Percentiles rank a stretch among this genome's conserved stretches.
phyloP scores from a whole-genome alignment of 495 filamentous ascomycete genomes.

The Amniculicola lignicola region DNA sequence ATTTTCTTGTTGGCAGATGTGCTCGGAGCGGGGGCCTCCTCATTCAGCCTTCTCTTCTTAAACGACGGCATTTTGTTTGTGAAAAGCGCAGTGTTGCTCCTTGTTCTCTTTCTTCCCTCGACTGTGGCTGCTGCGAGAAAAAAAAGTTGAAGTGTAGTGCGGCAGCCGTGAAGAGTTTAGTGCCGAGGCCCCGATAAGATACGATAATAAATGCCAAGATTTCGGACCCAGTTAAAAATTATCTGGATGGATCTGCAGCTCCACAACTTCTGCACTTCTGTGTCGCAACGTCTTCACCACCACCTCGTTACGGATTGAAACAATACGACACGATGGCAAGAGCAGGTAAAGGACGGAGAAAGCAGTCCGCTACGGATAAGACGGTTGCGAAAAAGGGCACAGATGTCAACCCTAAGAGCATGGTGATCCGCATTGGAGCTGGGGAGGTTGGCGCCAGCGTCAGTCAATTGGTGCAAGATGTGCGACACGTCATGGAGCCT shows the following conservation, averaged over 20 bases:
- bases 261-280: background rate
- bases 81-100: too few species aligned
- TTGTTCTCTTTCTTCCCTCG: too few species aligned
- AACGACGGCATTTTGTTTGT: conserved; percentile 7
- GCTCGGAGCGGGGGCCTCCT: background rate
- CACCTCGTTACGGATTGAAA: background rate
- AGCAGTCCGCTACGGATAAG: conserved; percentile 28
- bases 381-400: conserved; percentile 5
- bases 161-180: conserved; percentile 5
- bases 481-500: conserved; percentile 91
- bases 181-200: conserved; percentile 21
- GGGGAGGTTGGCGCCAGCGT: conserved; percentile 89
- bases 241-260: conserved; percentile 2
- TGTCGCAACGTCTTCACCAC: background rate
- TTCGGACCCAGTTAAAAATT: conserved; percentile 16
- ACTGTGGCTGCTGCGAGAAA: too few species aligned
- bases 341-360: conserved; percentile 13
- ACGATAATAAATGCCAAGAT: conserved; percentile 26
- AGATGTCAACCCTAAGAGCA: conserved; percentile 76
- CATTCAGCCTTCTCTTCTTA: conserved; percentile 32
- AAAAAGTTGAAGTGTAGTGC: background rate
- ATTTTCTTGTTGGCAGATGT: conserved; percentile 1
- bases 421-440: conserved; percentile 97
- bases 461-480: conserved; percentile 87
- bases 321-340: conserved; percentile 11